Percentiles rank a stretch among this genome's conserved stretches.
Evolutionary conservation across 371 early-diverging fungal species (phyloP).

Genomic region (Syncephalis plumigaleata): DNA sequence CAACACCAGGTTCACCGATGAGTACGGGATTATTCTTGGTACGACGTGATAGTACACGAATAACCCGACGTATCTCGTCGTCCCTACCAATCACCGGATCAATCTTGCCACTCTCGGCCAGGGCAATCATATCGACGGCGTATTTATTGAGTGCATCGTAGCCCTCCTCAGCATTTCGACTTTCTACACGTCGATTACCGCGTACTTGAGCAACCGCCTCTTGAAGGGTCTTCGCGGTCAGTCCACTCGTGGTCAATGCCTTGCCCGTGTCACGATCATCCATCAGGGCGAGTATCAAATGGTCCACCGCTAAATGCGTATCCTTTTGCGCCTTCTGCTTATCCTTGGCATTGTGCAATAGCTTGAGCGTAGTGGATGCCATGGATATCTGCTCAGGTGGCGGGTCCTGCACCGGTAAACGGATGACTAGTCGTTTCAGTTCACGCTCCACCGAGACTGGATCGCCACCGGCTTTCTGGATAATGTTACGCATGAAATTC

Average conservation of each 20-base stretch:
- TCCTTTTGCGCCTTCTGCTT: constrained; percentile 69
- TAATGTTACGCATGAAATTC: constrained; percentile 39
- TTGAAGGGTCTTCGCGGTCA: constrained; percentile 52
- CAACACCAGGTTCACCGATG: constrained; percentile 85
- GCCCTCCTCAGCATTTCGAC: constrained; percentile 70
- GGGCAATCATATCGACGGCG: constrained; percentile 72
- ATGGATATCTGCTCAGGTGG: constrained; percentile 58
- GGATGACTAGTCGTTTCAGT: constrained; percentile 53
- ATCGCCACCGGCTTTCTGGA: constrained; percentile 73
- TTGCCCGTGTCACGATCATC: constrained; percentile 40
- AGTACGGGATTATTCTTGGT: constrained; percentile 93
- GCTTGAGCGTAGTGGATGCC: constrained; percentile 32
- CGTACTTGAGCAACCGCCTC: constrained; percentile 62
- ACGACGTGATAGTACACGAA: constrained; percentile 60
- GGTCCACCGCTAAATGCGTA: constrained; percentile 74
- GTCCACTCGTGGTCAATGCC: constrained; percentile 47
- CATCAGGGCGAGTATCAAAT: constrained; percentile 61
- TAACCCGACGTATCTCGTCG: constrained; percentile 63
- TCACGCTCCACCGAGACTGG: constrained; percentile 51
- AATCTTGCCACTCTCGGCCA: constrained; percentile 55
- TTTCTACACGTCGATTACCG: constrained; percentile 70
- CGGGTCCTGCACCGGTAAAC: constrained; percentile 74
- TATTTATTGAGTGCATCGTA: constrained; percentile 80
- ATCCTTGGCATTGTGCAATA: constrained; percentile 52
- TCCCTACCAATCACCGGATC: constrained; percentile 84